Evolutionary conservation across 2,329 filamentous ascomycete species (phyloP).

Genomic region (Colletotrichum sublineola): DNA sequence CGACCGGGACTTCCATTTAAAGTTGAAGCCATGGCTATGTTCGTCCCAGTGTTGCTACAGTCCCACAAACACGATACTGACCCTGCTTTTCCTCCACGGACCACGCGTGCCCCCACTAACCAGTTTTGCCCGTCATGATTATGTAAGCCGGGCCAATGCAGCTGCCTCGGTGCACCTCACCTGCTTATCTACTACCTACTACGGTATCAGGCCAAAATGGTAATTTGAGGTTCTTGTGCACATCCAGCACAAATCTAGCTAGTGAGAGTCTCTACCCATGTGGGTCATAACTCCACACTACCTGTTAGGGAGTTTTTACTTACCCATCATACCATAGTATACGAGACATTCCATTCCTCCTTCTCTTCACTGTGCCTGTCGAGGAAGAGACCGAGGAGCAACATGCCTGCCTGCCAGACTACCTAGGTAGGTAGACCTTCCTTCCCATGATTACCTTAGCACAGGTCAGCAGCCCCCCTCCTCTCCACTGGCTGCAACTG

Average conservation of each 20-base stretch:
- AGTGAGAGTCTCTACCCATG: no score
- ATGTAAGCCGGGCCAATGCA: not conserved
- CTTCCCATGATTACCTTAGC: not conserved
- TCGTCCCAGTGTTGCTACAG: not conserved
- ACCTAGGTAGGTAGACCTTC: not conserved
- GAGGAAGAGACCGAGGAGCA: not conserved
- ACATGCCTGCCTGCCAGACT: not conserved
- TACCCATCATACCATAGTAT: no score
- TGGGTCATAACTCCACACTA: no score
- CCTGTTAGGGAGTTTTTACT: no score
- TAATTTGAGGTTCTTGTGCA: no score
- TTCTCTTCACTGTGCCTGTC: no score
- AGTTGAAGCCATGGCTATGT: slow-evolving; percentile 33
- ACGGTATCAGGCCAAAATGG: no score
- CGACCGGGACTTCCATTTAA: slow-evolving; percentile 18
- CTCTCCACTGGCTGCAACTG: not conserved
- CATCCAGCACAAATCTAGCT: no score
- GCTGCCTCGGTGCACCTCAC: not conserved
- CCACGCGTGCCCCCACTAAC: not conserved
- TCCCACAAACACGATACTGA: slow-evolving; percentile 17
- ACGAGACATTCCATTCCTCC: not conserved
- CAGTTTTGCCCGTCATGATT: not conserved
- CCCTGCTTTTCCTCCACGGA: not conserved
- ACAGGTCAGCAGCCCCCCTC: no score
- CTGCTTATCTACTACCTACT: not conserved